These are phyloP conservation scores for Fusarium succisae DNA, from an alignment of 2,329 filamentous ascomycete genomes.

Conservation along the genomic window DNA sequence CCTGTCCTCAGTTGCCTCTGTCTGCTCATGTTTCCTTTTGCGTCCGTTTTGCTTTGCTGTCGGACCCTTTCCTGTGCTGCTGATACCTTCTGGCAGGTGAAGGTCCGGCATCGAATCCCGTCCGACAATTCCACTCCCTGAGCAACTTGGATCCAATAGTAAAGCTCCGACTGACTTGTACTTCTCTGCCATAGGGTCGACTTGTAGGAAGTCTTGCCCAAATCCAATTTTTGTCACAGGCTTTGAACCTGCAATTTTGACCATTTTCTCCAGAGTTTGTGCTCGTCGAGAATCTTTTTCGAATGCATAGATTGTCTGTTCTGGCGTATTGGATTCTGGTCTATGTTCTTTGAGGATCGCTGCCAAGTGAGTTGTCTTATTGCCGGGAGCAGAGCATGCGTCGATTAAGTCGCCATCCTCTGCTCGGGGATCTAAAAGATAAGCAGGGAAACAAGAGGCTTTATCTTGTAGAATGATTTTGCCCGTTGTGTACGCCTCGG, in stretches of 20 bases:
- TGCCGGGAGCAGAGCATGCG: slow-evolving; percentile 92
- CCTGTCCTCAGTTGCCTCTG: slow-evolving; percentile 43
- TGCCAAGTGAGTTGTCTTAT: slow-evolving; percentile 95
- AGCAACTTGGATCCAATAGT: slow-evolving; percentile 93
- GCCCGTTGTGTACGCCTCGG: slow-evolving; percentile 77
- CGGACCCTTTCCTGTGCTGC: slow-evolving; percentile 24
- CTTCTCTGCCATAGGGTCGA: slow-evolving; percentile 69
- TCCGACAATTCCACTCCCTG: slow-evolving; percentile 92
- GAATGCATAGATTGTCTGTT: slow-evolving; percentile 74
- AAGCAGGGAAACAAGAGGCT: slow-evolving; percentile 95
- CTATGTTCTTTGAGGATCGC: slow-evolving; percentile 69
- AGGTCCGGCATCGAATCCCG: slow-evolving; percentile 80
- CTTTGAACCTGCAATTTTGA: slow-evolving; percentile 77
- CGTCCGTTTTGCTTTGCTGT: slow-evolving; percentile 42
- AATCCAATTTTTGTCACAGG: slow-evolving; percentile 72
- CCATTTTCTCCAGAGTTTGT: slow-evolving; percentile 84
- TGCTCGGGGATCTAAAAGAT: slow-evolving; percentile 76
- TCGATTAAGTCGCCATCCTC: slow-evolving; percentile 85
- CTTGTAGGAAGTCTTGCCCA: slow-evolving; percentile 83
- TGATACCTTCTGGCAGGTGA: slow-evolving; percentile 60
- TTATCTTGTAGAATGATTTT: slow-evolving; percentile 94
- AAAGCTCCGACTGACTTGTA: slow-evolving; percentile 81
- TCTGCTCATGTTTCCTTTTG: slow-evolving; percentile 59
- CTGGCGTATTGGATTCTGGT: slow-evolving; percentile 47
- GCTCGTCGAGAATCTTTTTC: slow-evolving; percentile 79